Evolutionary conservation across 1,139 yeast species (phyloP), one percentile per base, ranked within the genome.

Genomic region (Geotrichum macrosporum): DNA sequence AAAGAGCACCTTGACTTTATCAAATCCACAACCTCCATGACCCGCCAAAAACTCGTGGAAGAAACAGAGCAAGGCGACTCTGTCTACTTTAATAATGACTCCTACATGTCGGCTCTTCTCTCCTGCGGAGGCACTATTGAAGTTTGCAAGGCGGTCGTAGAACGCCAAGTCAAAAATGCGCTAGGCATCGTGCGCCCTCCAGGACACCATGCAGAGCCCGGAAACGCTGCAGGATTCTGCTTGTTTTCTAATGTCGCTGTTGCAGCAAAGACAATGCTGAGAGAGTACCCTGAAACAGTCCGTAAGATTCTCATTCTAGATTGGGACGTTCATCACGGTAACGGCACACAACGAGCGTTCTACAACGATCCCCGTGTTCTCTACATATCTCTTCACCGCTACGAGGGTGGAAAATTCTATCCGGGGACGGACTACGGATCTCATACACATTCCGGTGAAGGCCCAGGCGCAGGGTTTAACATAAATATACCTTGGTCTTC

Each of bases 171-270:
- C 26, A 88, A 88, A 61, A 94, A 94, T 63, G 83, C 96, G 0
- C 64, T 94, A 49, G 99, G 98, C 0, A 86, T 94, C 12, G 96
- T 94, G 12, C 77, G 99, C 55, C 99, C 99, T 1, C 99, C 99
- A 0, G 99, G 99, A 2, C 99, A 94, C 67, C 99, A 94, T 63
- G 97, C 98, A 1, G 99, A 94, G 61, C 97, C 99, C 1, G 94
- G 87, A 53, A 73, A 88, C 16, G 95, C 98, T 0, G 97, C 96
- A 37, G 99, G 99, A 20, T 94, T 94, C 64, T 94, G 98, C 67
- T 70, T 94, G 44, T 94, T 94, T 63, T 84, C 95, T 54, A 94
- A 94, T 60, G 99, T 92, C 35, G 96, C 98, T 0, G 96, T 94
- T 13, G 97, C 98, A 1, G 95, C 97, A 10, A 85, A 85, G 60